phyloP scores from a whole-genome alignment of 1,284 basidiomycete genomes.

The Heliocybe sulcata region DNA sequence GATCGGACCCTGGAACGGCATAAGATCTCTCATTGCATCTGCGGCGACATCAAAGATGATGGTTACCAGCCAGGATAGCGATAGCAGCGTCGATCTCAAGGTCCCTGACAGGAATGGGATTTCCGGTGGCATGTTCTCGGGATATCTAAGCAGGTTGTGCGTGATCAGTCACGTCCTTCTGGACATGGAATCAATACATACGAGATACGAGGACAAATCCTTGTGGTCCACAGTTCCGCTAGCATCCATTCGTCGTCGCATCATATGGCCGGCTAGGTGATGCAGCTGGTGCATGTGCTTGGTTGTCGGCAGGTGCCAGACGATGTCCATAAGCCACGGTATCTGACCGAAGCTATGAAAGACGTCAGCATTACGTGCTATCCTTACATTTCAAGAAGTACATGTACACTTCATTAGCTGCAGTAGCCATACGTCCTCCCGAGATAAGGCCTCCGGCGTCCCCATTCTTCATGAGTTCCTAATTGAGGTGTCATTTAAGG shows the following conservation, averaged over 20 bases:
- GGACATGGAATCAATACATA: neutral
- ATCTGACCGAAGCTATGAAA: conserved; percentile 8
- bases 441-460: conserved; percentile 7
- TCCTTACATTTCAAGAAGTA: neutral
- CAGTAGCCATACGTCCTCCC: conserved; percentile 7
- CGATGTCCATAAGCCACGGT: conserved; percentile 12
- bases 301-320: conserved; percentile 9
- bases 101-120: conserved; percentile 5
- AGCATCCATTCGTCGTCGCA: conserved; percentile 5
- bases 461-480: conserved; percentile 11
- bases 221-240: conserved; percentile 1
- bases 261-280: conserved; percentile 6
- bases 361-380: neutral
- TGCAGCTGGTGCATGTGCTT: conserved; percentile 6
- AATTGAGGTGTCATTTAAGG: neutral
- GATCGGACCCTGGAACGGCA: conserved; percentile 8
- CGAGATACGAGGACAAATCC: conserved; percentile 10
- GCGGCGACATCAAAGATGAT: neutral
- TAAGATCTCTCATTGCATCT: neutral
- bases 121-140: neutral
- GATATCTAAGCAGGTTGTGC: neutral
- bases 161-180: neutral
- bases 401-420: conserved; percentile 5
- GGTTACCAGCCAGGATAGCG: conserved; percentile 9
- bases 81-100: conserved; percentile 8